phyloP scores from a whole-genome alignment of 805 yeast species.

The Kodamaea fukazawae region DNA sequence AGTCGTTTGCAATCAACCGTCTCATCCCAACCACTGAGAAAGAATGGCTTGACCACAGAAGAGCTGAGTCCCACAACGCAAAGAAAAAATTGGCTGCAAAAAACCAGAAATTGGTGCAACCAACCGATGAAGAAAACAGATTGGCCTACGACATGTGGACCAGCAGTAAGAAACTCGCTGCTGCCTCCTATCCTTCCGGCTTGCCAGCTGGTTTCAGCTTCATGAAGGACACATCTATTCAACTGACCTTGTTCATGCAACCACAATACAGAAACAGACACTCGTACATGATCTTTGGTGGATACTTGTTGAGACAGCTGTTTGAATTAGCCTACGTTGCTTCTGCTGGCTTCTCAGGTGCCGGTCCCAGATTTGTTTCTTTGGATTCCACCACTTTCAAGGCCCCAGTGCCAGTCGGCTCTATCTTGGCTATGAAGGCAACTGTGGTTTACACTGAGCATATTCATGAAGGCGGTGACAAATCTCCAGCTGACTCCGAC shows the following conservation, averaged over 20 bases:
- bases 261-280: slow-evolving; percentile 96
- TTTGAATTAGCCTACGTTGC: slow-evolving; percentile 93
- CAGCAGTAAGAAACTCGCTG: slow-evolving; percentile 32
- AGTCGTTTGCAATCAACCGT: slow-evolving; percentile 80
- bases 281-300: slow-evolving; percentile 93
- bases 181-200: slow-evolving; percentile 20
- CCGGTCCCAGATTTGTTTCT: slow-evolving; percentile 85
- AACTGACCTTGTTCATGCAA: slow-evolving; percentile 87
- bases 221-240: slow-evolving; percentile 69
- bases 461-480: slow-evolving; percentile 41
- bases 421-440: slow-evolving; percentile 80
- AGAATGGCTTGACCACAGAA: slow-evolving; percentile 79
- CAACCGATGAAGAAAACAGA: slow-evolving; percentile 66
- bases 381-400: slow-evolving; percentile 88
- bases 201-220: slow-evolving; percentile 53
- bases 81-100: slow-evolving; percentile 78
- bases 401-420: slow-evolving; percentile 95
- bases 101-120: slow-evolving; percentile 56
- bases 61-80: slow-evolving; percentile 88
- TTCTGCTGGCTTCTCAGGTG: slow-evolving; percentile 82
- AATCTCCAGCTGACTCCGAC: slow-evolving; percentile 21
- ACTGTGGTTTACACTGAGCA: slow-evolving; percentile 85
- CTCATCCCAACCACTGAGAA: slow-evolving; percentile 69
- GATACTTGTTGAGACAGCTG: slow-evolving; percentile 86
- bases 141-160: slow-evolving; percentile 79